Base-by-base conservation (phyloP, 306 rosid genomes). In the Myrica gale region DNA sequence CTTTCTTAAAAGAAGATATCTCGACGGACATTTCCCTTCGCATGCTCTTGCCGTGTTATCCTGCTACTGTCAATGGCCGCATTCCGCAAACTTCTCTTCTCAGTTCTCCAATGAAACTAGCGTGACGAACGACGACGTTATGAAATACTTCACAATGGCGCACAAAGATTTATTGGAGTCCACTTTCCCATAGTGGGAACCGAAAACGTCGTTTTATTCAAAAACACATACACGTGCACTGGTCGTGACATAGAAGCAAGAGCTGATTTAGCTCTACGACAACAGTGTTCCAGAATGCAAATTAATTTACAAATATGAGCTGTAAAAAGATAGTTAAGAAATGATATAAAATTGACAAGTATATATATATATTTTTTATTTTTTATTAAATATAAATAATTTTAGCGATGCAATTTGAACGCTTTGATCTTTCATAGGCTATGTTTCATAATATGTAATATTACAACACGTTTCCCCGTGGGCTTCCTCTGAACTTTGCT, bases 191-290 rank as follows among this genome's bases (percentile, higher is more conserved):
- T 0, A 32, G 7, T 68, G 26, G 7, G 6, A 3, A 19, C 7
- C 21, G 3, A n/a, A 20, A 19, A n/a, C 62, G 26, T 9, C 62
- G 8, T n/a, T 20, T 8, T 16, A 9, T 13, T 62, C n/a, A 67
- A 68, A 73, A 78, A 20, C 17, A 21, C 21, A 8, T 74, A 68
- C 88, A 88, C 96, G 96, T 87, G 96, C 92, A 75, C 68, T 76
- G 39, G 67, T 16, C 44, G 76, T 8, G 15, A 42, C 54, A 75
- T 71, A 1, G 74, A 63, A 79, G 39, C 51, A 52, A 20, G 76
- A 44, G 55, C 77, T 79, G 4, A 52, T 75, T 74, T 20, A 72
- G 32, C 74, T 45, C 51, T 41, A 26, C 60, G 55, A 44, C 55
- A 61, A 50, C 32, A 7, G 4, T 23, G 46, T 7, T n/a, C 44